A percentile compares a stretch with the other conserved stretches of the same genome.
phyloP scores from a whole-genome alignment of 495 filamentous ascomycete species.

The Immersiella caudata region DNA sequence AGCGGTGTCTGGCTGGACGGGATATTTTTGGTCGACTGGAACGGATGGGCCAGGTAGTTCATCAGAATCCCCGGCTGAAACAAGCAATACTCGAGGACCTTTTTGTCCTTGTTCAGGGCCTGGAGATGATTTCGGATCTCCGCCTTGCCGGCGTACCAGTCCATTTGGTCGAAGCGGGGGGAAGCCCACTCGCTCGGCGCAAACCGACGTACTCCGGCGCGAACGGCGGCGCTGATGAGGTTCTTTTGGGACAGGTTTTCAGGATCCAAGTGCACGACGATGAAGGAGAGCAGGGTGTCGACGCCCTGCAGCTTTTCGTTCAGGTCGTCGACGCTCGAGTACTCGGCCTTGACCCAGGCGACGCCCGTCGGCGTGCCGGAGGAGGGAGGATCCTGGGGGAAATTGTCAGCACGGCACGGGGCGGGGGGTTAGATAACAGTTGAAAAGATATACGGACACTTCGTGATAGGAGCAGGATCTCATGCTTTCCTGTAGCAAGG shows the following conservation, averaged over 20 bases:
- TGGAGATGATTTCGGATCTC: constrained; percentile 52
- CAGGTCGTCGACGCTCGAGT: constrained; percentile 44
- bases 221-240: constrained; percentile 56
- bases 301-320: constrained; percentile 47
- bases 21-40: constrained; percentile 55
- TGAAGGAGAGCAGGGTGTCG: constrained; percentile 61
- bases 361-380: background rate
- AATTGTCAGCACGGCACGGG: background rate
- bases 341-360: constrained; percentile 37
- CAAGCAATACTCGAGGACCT: constrained; percentile 59
- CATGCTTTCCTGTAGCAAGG: constrained; percentile 52
- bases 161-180: constrained; percentile 37
- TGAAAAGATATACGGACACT: background rate
- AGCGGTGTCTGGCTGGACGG: constrained; percentile 39
- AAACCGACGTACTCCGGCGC: constrained; percentile 58
- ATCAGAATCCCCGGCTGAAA: constrained; percentile 61
- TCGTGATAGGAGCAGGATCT: constrained; percentile 35
- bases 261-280: constrained; percentile 42
- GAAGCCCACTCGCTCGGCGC: constrained; percentile 51
- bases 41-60: constrained; percentile 56
- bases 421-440: background rate
- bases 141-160: constrained; percentile 56
- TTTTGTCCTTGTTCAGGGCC: constrained; percentile 53
- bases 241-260: constrained; percentile 43
- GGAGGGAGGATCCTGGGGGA: background rate